Evolutionary conservation across 805 yeast genomes (phyloP).

Genomic region (Schwanniomyces pseudopolymorphus): DNA sequence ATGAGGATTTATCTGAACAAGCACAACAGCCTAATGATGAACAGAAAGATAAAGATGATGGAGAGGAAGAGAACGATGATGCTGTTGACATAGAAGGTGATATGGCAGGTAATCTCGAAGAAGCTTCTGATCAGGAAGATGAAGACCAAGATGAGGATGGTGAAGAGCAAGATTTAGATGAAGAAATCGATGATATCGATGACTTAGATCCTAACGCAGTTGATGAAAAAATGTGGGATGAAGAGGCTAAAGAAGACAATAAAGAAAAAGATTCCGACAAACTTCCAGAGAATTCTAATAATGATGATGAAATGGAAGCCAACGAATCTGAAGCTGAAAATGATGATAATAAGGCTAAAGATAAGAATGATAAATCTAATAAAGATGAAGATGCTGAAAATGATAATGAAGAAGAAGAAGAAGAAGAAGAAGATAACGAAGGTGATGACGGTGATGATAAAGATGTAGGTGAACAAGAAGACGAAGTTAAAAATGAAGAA

Average conservation of each 20-base stretch:
- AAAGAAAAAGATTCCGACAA: conserved; percentile 83
- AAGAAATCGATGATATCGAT: conserved; percentile 84
- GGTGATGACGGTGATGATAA: conserved; percentile 57
- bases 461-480: conserved; percentile 81
- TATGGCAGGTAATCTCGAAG: conserved; percentile 92
- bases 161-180: conserved; percentile 71
- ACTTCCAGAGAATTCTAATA: conserved; percentile 55
- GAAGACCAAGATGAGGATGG: conserved; percentile 50
- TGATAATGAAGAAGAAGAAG: conserved; percentile 46
- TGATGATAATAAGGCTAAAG: conserved; percentile 29
- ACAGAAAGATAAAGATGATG: conserved; percentile 55
- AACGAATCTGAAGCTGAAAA: conserved; percentile 44
- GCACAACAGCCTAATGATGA: conserved; percentile 76
- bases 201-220: conserved; percentile 92
- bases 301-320: conserved; percentile 51
- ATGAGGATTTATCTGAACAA: conserved; percentile 81
- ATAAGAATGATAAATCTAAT: conserved; percentile 34
- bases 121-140: conserved; percentile 66
- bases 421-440: conserved; percentile 45
- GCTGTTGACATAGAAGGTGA: conserved; percentile 96
- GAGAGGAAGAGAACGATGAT: conserved; percentile 74
- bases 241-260: conserved; percentile 71
- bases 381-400: conserved; percentile 36
- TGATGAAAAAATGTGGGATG: conserved; percentile 98
- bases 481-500: conserved; percentile 68